Conservation (phyloP, 768 basidiomycete genomes). For the Termitomyces sp. region DNA sequence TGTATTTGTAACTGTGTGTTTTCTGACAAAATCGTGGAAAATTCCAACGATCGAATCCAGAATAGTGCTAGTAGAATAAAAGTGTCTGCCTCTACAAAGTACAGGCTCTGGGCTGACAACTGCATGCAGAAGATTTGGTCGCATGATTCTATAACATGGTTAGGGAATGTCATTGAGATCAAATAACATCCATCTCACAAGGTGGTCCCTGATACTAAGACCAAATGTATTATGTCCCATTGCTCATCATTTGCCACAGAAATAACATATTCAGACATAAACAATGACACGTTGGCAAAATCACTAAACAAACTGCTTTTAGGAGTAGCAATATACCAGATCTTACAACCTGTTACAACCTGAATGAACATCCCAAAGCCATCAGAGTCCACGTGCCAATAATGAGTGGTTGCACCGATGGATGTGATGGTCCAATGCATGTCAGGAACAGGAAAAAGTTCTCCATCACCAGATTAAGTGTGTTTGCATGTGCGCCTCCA, state of each 20-base stretch:
- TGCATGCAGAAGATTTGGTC: background rate
- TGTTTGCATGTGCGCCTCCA: background rate
- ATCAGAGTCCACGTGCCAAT: no score
- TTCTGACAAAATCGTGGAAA: no score
- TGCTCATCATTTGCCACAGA: background rate
- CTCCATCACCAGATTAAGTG: background rate
- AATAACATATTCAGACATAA: background rate
- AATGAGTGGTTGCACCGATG: background rate
- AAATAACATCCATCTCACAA: background rate
- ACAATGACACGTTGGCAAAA: background rate
- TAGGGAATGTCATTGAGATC: no score
- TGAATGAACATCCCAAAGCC: no score
- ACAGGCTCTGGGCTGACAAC: no score
- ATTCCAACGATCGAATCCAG: background rate
- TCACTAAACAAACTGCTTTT: background rate
- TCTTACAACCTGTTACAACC: no score
- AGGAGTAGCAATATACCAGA: no score
- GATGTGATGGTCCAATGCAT: conserved; percentile 4
- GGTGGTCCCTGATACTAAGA: background rate
- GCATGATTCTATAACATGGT: background rate
- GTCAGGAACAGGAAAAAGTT: background rate
- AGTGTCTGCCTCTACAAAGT: background rate
- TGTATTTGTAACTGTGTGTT: no score
- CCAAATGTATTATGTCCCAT: background rate
- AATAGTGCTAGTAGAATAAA: background rate